Evolutionary conservation across 1,284 basidiomycete species (phyloP), one percentile per base, ranked within the genome.

Genomic region (Apiotrichum domesticum): DNA sequence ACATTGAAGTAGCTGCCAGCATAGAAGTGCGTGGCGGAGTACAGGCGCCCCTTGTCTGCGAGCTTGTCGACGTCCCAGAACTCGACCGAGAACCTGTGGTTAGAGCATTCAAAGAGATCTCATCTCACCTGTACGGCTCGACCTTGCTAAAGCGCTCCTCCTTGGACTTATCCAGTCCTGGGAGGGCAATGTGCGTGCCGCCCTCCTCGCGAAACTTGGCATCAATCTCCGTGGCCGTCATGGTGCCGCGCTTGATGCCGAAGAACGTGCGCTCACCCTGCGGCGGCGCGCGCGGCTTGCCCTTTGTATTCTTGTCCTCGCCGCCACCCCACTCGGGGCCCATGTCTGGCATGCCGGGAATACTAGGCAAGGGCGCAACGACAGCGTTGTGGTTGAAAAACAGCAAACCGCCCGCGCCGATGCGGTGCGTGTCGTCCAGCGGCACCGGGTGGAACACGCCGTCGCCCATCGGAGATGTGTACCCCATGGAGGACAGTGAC

Each of bases 11-110:
- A 69, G 32, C 61, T 64, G 32, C 76, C 77, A 3, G 79, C 63
- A 59, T 80, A 79, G 58, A 79, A 79, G 57, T 79, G 78, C 5
- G 79, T 80, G 10, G 69, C 65, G 3, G 77, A 79, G 61, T 80
- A 81, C 35, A 75, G 67, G 32, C 90, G 81, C 55, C 85, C 85
- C 76, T 92, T 94, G 58, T 95, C 91, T 56, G 85, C 86, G 46
- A 96, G 80, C 48, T 81, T 78, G 64, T 89, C 87, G 33, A 92
- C 81, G 64, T 89, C 87, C 85, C 88, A 95, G 72, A 95, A 95
- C 74, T 96, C 92, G 49, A 91, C 88, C 5, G 84, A 84, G 69
- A 95, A 78, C 41, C 78, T 70, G 65, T 65, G 4, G 21, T 44
- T 35, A 48, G 21, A 21, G 21, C 21, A 21, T 21, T 21, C n/a